These are phyloP conservation scores for Protomyces inouyei DNA, from an alignment of 1,139 yeast genomes.

Conservation along the genomic window DNA sequence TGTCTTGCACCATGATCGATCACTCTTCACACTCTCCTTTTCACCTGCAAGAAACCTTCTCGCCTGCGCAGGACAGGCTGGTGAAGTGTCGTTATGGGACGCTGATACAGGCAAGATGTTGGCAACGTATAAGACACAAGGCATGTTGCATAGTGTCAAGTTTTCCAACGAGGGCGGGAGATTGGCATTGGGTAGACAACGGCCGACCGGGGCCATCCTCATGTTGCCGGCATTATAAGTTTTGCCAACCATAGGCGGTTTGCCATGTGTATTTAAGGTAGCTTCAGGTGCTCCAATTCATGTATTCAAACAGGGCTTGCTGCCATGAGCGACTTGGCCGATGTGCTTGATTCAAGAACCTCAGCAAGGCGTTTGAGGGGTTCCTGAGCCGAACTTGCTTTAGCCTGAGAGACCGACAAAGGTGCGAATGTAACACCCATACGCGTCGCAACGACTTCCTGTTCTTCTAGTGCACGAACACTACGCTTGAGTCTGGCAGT, in stretches of 20 bases:
- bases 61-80: constrained; percentile 27
- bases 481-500: constrained; percentile 12
- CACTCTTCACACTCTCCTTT: constrained; percentile 16
- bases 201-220: neutral
- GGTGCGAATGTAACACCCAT: neutral
- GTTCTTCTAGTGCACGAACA: constrained; percentile 11
- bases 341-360: too few species aligned
- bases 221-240: neutral
- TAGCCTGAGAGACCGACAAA: too few species aligned
- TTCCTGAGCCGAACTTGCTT: too few species aligned
- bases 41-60: constrained; percentile 14
- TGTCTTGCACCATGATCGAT: constrained; percentile 22
- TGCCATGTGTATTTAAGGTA: too few species aligned
- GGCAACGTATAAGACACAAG: constrained; percentile 1
- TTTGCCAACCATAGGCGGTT: neutral
- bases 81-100: constrained; percentile 27
- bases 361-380: too few species aligned
- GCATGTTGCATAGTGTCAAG: constrained; percentile 9
- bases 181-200: constrained; percentile 9
- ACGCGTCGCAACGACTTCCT: constrained; percentile 2
- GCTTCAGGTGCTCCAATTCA: too few species aligned
- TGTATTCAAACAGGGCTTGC: too few species aligned
- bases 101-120: constrained; percentile 17
- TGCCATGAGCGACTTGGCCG: neutral
- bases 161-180: constrained; percentile 10